Evolutionary conservation across 331 rosid genomes (phyloP), one percentile per base, ranked within the genome.

Genomic region (Arachis monticola): DNA sequence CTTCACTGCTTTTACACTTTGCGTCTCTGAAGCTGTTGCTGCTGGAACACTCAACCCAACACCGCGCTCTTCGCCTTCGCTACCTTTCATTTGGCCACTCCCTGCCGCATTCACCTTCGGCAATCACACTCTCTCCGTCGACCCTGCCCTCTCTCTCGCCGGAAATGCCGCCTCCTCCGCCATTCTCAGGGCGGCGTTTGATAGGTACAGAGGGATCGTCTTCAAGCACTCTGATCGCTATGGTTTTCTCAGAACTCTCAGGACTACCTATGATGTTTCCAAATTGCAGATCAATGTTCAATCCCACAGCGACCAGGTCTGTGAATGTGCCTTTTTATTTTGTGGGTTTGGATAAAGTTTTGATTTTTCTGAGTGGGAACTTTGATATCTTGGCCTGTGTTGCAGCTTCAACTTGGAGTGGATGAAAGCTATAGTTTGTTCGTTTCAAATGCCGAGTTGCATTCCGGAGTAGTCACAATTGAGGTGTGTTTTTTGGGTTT

Each of bases 321-420:
- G 5, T 12, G 22, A 8, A 42, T 42, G 32, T 38, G 44, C 11
- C 41, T 11, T 69, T 4, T 42, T 10, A 2, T 35, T 66, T 60
- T 35, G 5, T 74, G 76, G 62, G 62, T 64, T 64, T 64, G 64
- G 30, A 9, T 45, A 1, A 77, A 40, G 31, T 64, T 77, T 77
- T 48, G 13, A 22, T 78, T 79, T 79, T 79, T 79, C 70, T 10
- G 67, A 30, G 27, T 70, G 8, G 31, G 66, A 8, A 40, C 32
- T 70, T 62, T 27, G 48, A 38, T 5, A 38, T 38, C 41, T 38
- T 38, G 41, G 5, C 41, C 4, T 72, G 8, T 62, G 46, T 62
- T 82, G 73, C 86, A 95, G 97, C 96, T 95, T 83, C 93, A 88
- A 81, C 93, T 95, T 71, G 99, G 97, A 44, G 97, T 89, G 22